These are phyloP conservation scores for Mycena epipterygia DNA, from an alignment of 768 basidiomycete species.

Conservation along the genomic window DNA sequence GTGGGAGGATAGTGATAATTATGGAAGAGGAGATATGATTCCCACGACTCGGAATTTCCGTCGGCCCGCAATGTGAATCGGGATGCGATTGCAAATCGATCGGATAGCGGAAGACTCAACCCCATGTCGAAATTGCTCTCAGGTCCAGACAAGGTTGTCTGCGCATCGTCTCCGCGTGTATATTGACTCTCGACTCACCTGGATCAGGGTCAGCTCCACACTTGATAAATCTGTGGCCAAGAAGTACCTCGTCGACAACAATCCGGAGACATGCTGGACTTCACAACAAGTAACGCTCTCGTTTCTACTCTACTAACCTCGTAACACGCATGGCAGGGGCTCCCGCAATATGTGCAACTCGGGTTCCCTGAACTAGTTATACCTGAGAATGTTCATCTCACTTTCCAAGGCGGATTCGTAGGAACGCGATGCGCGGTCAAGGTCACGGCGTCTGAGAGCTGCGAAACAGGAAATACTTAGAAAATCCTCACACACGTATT, in stretches of 20 bases:
- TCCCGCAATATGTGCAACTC: constrained; percentile 82
- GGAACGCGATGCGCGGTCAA: constrained; percentile 74
- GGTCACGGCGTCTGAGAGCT: constrained; percentile 44
- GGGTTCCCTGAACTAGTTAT: constrained; percentile 65
- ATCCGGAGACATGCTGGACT: constrained; percentile 87
- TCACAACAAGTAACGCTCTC: constrained; percentile 72
- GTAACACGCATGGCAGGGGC: constrained; percentile 63
- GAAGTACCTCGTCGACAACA: constrained; percentile 77
- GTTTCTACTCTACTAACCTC: constrained; percentile 13
- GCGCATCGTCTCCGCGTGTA: constrained; percentile 1
- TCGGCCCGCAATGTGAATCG: no score
- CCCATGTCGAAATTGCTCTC: constrained; percentile 54
- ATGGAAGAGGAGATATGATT: no score
- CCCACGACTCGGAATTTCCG: no score
- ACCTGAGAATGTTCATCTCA: constrained; percentile 69
- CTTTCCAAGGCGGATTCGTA: constrained; percentile 91
- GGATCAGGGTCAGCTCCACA: constrained; percentile 80
- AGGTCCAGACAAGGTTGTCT: constrained; percentile 60
- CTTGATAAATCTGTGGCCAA: constrained; percentile 81
- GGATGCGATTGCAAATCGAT: no score
- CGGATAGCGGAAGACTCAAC: no score
- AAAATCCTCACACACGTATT: constrained; percentile 67
- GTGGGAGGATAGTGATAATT: no score
- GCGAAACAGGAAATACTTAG: constrained; percentile 58
- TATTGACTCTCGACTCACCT: constrained; percentile 21